Evolutionary conservation across 2,329 filamentous ascomycete genomes (phyloP), one percentile per base, ranked within the genome.

Genomic region (Aaosphaeria arxii): DNA sequence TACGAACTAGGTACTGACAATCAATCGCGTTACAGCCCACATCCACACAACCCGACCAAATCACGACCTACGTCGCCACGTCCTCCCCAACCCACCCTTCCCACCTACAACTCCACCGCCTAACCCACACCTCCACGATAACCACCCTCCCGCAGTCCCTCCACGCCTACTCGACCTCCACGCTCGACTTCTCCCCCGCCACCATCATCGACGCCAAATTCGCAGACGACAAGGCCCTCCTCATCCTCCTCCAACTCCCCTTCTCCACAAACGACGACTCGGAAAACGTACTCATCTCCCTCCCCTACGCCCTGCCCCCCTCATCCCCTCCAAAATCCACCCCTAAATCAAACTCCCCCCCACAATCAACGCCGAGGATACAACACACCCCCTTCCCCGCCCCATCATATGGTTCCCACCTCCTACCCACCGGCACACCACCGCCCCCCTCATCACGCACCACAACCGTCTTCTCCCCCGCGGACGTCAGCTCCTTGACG

Each of bases 141-240:
- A 40, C 72, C 64, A n/a, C 57, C 36, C 65, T 69, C 11, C 62
- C 64, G 3, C 63, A 70, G 31, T 54, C 61, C 39, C 48, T 65
- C 1, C 51, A 50, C 42, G 43, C 50, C 29, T 55, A 63, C 48
- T 55, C 84, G 44, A 82, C 82, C 36, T 81, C 86, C 48, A 87
- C 81, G 56, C 74, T 74, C 46, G 65, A 46, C 29, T 63, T 69
- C 53, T 68, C 33, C 2, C 6, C 31, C 1, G 59, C 70, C 5
- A 71, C 66, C n/a, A 69, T 85, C 11, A 66, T 82, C 17, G 85
- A 90, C 62, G 66, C 87, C 11, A 85, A 86, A 61, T 89, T 91
- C 59, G 76, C 88, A 40, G 77, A 86, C 57, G 81, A 87, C 47
- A 68, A 76, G 9, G 76, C 72, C 0, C 64, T 91, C 1, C 74